Percentiles rank a stretch among this genome's conserved stretches.
These are phyloP conservation scores for Aspergillus caelatus DNA, from an alignment of 2,329 filamentous ascomycete genomes.

Conservation along the genomic window DNA sequence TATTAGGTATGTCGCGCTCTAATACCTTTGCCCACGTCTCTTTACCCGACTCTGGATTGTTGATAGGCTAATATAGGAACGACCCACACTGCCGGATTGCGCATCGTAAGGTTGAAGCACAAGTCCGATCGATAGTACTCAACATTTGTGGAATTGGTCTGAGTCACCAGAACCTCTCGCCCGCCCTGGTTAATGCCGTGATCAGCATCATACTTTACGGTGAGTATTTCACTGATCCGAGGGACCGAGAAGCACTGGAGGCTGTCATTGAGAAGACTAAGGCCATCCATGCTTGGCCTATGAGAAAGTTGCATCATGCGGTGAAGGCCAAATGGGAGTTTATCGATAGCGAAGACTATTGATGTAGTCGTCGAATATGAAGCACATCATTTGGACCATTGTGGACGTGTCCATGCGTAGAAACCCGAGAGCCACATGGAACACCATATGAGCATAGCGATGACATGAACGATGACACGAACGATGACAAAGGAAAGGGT, in stretches of 20 bases:
- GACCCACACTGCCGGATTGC: slow-evolving; percentile 10
- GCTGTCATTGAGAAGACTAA: slow-evolving; percentile 21
- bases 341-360: slow-evolving; percentile 48
- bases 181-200: slow-evolving; percentile 26
- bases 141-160: slow-evolving; percentile 25
- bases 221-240: slow-evolving; percentile 22
- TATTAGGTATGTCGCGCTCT: slow-evolving; percentile 13
- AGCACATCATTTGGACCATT: not conserved
- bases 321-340: slow-evolving; percentile 37
- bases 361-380: not conserved
- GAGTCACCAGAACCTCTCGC: slow-evolving; percentile 15
- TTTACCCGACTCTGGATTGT: not conserved
- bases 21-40: not conserved
- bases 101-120: slow-evolving; percentile 22
- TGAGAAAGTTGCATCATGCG: slow-evolving; percentile 47
- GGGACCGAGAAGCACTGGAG: slow-evolving; percentile 21
- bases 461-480: too few species aligned
- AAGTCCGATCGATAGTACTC: slow-evolving; percentile 23
- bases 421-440: not conserved
- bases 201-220: slow-evolving; percentile 23
- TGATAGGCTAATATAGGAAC: not conserved
- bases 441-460: not conserved
- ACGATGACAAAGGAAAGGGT: too few species aligned
- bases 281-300: slow-evolving; percentile 40
- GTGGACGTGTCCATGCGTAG: not conserved